A percentile compares a stretch with the other conserved stretches of the same genome.
Conservation (phyloP, 192 early-diverging fungal genomes). For the Backusella mclennaniae region DNA sequence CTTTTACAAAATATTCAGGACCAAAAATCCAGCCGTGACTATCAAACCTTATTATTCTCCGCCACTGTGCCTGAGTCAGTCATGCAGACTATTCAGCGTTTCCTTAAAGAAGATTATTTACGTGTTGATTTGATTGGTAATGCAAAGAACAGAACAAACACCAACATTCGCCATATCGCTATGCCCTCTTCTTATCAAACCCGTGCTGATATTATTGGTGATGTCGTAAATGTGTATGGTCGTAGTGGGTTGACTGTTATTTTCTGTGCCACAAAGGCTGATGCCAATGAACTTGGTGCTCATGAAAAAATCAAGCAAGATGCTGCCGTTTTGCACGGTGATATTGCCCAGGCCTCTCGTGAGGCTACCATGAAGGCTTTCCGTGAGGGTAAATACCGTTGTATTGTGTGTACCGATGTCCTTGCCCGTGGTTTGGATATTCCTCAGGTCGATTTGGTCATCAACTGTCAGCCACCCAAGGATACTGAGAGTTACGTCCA, state of each 20-base stretch:
- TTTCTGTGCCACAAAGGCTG: constrained; percentile 93
- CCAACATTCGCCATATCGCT: constrained; percentile 82
- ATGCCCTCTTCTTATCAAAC: constrained; percentile 88
- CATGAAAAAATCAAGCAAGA: constrained; percentile 75
- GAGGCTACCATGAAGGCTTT: constrained; percentile 84
- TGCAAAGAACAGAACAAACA: constrained; percentile 86
- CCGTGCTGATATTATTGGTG: constrained; percentile 88
- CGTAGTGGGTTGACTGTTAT: constrained; percentile 82
- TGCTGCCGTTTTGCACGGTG: constrained; percentile 84
- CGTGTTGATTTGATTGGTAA: constrained; percentile 83
- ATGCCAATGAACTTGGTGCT: constrained; percentile 78
- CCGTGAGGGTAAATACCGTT: constrained; percentile 81
- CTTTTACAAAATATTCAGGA: constrained; percentile 69
- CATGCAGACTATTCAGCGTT: constrained; percentile 60
- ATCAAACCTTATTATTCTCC: constrained; percentile 82
- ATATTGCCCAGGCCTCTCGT: constrained; percentile 76
- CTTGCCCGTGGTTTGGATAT: constrained; percentile 95
- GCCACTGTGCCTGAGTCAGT: constrained; percentile 86
- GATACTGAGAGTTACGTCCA: constrained; percentile 96
- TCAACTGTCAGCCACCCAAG: constrained; percentile 93
- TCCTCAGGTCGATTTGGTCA: constrained; percentile 94
- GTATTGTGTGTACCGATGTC: constrained; percentile 93
- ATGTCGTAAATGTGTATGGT: constrained; percentile 92
- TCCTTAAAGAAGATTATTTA: constrained; percentile 58
- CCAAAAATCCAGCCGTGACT: constrained; percentile 63